These are phyloP conservation scores for Wallacemonas sp. DNA, from an alignment of 208 protist species.

Conservation along the genomic window DNA sequence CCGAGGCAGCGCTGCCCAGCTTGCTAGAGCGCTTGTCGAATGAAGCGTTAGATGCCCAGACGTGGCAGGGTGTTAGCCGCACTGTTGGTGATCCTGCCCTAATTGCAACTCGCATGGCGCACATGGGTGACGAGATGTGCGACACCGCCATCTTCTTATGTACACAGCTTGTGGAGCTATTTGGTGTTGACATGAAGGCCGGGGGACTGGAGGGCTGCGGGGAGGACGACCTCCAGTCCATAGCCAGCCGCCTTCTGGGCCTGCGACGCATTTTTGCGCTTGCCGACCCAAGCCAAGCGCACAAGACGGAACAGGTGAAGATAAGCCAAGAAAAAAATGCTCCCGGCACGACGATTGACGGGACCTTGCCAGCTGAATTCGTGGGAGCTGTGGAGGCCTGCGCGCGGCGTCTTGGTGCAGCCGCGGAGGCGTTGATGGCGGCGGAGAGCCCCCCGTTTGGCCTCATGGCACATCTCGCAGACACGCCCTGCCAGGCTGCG, in stretches of 20 bases:
- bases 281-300: neutral
- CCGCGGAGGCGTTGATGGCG: slow-evolving; percentile 27
- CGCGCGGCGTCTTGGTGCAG: slow-evolving; percentile 6
- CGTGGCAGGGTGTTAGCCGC: slow-evolving; percentile 36
- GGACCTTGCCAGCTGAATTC: slow-evolving; percentile 19
- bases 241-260: neutral
- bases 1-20: slow-evolving; percentile 53
- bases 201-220: neutral
- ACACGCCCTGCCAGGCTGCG: slow-evolving; percentile 34
- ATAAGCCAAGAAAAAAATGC: neutral
- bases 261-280: neutral
- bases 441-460: slow-evolving; percentile 33
- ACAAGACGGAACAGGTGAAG: neutral
- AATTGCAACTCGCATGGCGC: slow-evolving; percentile 11
- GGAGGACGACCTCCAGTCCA: neutral
- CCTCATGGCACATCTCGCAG: slow-evolving; percentile 32
- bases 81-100: slow-evolving; percentile 33
- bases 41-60: slow-evolving; percentile 54
- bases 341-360: neutral
- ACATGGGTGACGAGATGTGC: slow-evolving; percentile 7
- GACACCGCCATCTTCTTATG: slow-evolving; percentile 2
- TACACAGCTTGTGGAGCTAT: neutral
- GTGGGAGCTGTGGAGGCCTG: slow-evolving; percentile 20
- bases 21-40: slow-evolving; percentile 69
- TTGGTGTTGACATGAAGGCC: neutral